phyloP scores from a whole-genome alignment of 2,329 filamentous ascomycete genomes.

The Fusarium setosum region DNA sequence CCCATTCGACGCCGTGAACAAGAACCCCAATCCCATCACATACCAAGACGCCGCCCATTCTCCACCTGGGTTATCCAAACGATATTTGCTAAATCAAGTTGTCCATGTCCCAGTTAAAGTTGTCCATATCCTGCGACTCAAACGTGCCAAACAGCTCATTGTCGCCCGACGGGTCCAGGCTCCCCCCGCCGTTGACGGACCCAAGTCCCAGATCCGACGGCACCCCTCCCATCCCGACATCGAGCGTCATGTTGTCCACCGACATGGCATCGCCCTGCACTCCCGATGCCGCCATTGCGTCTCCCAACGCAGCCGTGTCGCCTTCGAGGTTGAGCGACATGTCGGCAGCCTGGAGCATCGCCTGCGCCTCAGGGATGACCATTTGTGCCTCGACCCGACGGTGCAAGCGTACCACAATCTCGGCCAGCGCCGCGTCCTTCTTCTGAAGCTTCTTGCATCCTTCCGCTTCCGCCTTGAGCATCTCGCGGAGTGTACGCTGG shows the following conservation, averaged over 20 bases:
- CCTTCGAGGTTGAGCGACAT: slow-evolving; percentile 55
- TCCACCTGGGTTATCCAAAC: background rate
- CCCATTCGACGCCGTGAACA: background rate
- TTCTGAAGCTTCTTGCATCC: slow-evolving; percentile 67
- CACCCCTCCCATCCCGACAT: slow-evolving; percentile 56
- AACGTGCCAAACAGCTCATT: slow-evolving; percentile 53
- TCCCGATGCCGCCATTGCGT: slow-evolving; percentile 57
- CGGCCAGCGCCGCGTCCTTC: slow-evolving; percentile 67
- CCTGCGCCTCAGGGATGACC: slow-evolving; percentile 53
- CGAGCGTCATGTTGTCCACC: slow-evolving; percentile 57
- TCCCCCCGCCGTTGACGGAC: slow-evolving; percentile 48
- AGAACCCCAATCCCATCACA: background rate
- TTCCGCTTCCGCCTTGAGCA: slow-evolving; percentile 68
- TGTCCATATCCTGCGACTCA: slow-evolving; percentile 54
- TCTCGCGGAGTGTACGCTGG: slow-evolving; percentile 68
- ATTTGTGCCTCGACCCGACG: slow-evolving; percentile 75
- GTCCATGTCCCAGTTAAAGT: slow-evolving; percentile 27
- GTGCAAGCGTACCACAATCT: slow-evolving; percentile 71
- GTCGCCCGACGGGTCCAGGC: slow-evolving; percentile 48
- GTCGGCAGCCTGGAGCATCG: slow-evolving; percentile 56
- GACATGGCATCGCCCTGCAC: slow-evolving; percentile 53
- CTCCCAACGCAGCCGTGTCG: slow-evolving; percentile 51
- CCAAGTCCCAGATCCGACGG: slow-evolving; percentile 53
- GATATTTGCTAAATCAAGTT: slow-evolving; percentile 4
- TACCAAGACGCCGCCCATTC: background rate